phyloP scores from a whole-genome alignment of 495 filamentous ascomycete genomes.

The Parathielavia appendiculata region DNA sequence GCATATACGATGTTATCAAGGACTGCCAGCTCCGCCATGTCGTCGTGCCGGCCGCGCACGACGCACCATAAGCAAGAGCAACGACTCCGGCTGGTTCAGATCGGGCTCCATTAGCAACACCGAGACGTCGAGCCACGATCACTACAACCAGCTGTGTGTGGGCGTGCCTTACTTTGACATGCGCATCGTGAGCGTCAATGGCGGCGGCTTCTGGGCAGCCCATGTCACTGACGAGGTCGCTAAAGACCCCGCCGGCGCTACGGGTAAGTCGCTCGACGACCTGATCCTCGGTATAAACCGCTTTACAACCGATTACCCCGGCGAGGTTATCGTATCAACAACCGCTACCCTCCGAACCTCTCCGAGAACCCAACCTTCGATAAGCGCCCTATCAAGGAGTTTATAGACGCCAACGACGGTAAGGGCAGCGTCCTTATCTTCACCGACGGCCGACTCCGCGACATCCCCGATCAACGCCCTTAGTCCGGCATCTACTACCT shows the following conservation, averaged over 20 bases:
- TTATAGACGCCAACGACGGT: conserved; percentile 17
- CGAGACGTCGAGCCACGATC: conserved; percentile 12
- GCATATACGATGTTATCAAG: conserved; percentile 14
- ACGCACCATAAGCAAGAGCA: conserved; percentile 17
- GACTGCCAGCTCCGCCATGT: conserved; percentile 18
- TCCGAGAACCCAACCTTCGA: not conserved
- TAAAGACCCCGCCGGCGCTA: not conserved
- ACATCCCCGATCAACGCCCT: not conserved
- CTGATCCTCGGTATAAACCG: conserved; percentile 14
- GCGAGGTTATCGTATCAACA: conserved; percentile 22
- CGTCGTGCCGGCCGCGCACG: conserved; percentile 20
- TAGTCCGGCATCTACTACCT: conserved; percentile 1
- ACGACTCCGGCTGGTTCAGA: not conserved
- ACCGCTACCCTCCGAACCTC: conserved; percentile 11
- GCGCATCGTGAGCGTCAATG: conserved; percentile 5
- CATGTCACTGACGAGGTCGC: conserved; percentile 12
- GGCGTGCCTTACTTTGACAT: conserved; percentile 18
- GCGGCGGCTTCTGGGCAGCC: conserved; percentile 2
- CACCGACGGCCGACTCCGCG: not conserved
- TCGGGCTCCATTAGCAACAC: conserved; percentile 9
- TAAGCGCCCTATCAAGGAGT: not conserved
- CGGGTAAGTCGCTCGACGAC: conserved; percentile 11
- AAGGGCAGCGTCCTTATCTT: conserved; percentile 19
- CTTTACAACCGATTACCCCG: conserved; percentile 16
- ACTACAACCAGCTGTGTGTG: conserved; percentile 15